phyloP scores from a whole-genome alignment of 495 filamentous ascomycete genomes.

The Aspergillus nanangensis region DNA sequence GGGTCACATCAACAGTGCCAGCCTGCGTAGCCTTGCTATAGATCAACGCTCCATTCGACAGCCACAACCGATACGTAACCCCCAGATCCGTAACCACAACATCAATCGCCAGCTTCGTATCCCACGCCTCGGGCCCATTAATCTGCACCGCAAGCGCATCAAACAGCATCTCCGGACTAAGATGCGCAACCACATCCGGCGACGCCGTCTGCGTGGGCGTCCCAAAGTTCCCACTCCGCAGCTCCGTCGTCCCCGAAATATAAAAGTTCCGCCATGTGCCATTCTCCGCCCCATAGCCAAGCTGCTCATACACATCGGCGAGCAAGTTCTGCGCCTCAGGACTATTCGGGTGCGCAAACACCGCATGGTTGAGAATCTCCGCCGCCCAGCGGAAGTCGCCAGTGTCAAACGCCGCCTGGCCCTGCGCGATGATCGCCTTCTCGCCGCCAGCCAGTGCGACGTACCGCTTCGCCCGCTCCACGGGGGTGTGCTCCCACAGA shows the following conservation, averaged over 20 bases:
- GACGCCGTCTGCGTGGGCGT: background rate
- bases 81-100: background rate
- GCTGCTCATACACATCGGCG: constrained; percentile 18
- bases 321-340: constrained; percentile 6
- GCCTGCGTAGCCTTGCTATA: background rate
- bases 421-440: constrained; percentile 17
- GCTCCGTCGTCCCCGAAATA: constrained; percentile 11
- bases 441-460: constrained; percentile 20
- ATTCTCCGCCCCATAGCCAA: constrained; percentile 26
- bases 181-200: background rate
- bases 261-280: constrained; percentile 26
- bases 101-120: constrained; percentile 2
- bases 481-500: constrained; percentile 29
- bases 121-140: constrained; percentile 5
- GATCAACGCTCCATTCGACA: constrained; percentile 5
- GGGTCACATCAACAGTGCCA: background rate
- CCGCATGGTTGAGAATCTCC: constrained; percentile 20
- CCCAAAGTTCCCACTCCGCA: constrained; percentile 2
- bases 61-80: background rate
- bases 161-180: constrained; percentile 3
- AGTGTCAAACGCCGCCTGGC: constrained; percentile 4
- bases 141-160: constrained; percentile 2
- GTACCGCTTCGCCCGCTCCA: constrained; percentile 18
- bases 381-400: constrained; percentile 24
- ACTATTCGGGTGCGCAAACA: constrained; percentile 12